phyloP scores from a whole-genome alignment of 176 grass and related monocot species.

The Stipa capillata region DNA sequence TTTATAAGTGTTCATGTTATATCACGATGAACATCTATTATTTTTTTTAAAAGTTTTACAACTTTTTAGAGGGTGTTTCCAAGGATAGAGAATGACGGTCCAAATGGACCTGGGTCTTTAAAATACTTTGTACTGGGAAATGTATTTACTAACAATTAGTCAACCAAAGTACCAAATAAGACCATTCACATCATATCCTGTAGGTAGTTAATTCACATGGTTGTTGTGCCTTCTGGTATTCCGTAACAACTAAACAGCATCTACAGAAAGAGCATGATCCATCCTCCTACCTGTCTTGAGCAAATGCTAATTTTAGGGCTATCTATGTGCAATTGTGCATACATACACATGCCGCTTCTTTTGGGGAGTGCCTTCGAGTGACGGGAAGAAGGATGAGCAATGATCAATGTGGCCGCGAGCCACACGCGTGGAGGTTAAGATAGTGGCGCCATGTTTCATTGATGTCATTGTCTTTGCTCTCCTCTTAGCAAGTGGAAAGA shows the following conservation, averaged over 20 bases:
- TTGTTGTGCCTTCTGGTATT: not conserved
- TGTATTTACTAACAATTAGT: too few relatives aligned
- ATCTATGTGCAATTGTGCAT: not conserved
- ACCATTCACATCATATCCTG: too few relatives aligned
- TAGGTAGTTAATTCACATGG: slow-evolving; percentile 6
- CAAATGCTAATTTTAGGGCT: not conserved
- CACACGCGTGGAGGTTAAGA: not conserved
- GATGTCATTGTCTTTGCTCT: not conserved
- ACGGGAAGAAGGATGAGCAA: not conserved
- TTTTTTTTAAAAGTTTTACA: too few relatives aligned
- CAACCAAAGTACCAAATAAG: too few relatives aligned
- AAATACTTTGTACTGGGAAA: too few relatives aligned
- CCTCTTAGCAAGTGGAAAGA: not conserved
- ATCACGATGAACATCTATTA: too few relatives aligned
- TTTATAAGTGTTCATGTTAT: too few relatives aligned
- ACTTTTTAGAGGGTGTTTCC: too few relatives aligned
- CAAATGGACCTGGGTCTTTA: too few relatives aligned
- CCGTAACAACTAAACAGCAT: not conserved
- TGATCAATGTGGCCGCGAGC: not conserved
- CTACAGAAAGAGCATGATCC: too few relatives aligned
- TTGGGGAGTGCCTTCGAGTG: slow-evolving; percentile 3
- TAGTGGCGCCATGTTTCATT: not conserved
- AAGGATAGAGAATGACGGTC: too few relatives aligned
- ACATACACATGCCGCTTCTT: not conserved
- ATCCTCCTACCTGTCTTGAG: too few relatives aligned